Base-by-base conservation (phyloP, 2,329 filamentous ascomycete species). In the Botrytis fragariae region DNA sequence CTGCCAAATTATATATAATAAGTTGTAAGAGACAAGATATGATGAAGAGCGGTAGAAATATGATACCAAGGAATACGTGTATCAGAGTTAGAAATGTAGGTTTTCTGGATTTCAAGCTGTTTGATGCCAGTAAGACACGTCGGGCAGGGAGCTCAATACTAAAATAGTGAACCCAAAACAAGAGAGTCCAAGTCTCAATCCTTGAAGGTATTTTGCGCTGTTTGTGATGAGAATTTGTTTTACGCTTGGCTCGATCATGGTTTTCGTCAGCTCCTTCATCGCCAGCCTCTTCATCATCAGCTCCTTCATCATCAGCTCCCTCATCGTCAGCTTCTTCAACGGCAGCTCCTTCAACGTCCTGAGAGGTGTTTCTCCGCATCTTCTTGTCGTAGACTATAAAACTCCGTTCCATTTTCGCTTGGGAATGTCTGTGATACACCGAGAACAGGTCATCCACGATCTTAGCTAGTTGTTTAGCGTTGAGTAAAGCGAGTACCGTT, bases 151-250 rank as follows among this genome's bases (percentile, higher is more conserved):
- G 9, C 18, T 60, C 57, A 22, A 60, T 60, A 14, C 57, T 60
- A 0, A 60, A 2, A 35, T 60, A 60, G 4, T 60, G 32, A 35
- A 60, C 0, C 18, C 29, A 60, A 1, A 60, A 35, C 0, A 60
- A 35, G 0, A 35, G 18, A 25, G 9, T 37, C 32, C 32, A 61
- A 3, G 32, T 61, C 4, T 39, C 20, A 32, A 25, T 4, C 5
- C 1, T 61, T 61, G 32, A 5, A 3, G 20, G 4, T 2, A 7
- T 61, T 39, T 35, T 0, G 10, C 32, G 32, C 32, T 39, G 20
- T 37, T 25, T 60, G 20, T 1, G 0, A 9, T 25, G 32, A 3
- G 20, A 0, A 25, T 7, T 37, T 7, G 4, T 20, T 37, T 1
- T 6, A 60, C 10, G 18, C 10, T 60, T 1, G 32, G 1, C 18